phyloP scores from a whole-genome alignment of 345 rosid species.

The Salix exigua region DNA sequence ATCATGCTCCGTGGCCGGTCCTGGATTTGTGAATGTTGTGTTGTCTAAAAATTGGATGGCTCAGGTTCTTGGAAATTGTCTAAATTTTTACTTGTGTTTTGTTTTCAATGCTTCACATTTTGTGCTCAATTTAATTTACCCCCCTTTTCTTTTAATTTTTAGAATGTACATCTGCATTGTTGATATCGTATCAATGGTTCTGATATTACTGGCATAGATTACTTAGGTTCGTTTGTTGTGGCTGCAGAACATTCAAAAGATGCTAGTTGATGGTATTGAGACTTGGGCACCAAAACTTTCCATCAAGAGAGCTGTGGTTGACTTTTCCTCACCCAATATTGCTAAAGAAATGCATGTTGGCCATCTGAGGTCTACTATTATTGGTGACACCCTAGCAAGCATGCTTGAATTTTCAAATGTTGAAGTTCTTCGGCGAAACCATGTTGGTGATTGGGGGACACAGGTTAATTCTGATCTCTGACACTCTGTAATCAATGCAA shows the following conservation, averaged over 20 bases:
- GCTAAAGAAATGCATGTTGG: slow-evolving; percentile 99
- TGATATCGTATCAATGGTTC: neutral
- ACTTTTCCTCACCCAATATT: slow-evolving; percentile 98
- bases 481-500: neutral
- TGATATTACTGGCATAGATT: neutral
- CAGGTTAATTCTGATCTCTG: slow-evolving; percentile 53
- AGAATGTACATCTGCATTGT: neutral
- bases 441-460: slow-evolving; percentile 99
- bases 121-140: neutral
- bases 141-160: neutral
- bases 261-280: slow-evolving; percentile 78
- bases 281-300: slow-evolving; percentile 75
- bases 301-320: slow-evolving; percentile 78
- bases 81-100: neutral
- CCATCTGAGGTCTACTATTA: slow-evolving; percentile 90
- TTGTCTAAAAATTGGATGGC: slow-evolving; percentile 79
- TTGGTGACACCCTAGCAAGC: slow-evolving; percentile 90
- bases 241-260: slow-evolving; percentile 66
- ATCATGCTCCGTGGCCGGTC: slow-evolving; percentile 82
- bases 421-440: slow-evolving; percentile 90
- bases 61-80: slow-evolving; percentile 44
- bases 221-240: slow-evolving; percentile 16
- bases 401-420: slow-evolving; percentile 90
- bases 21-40: slow-evolving; percentile 82
- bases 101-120: neutral